Base-by-base conservation (phyloP, 2,329 filamentous ascomycete genomes). In the Hymenotorrendiella dingleyae region DNA sequence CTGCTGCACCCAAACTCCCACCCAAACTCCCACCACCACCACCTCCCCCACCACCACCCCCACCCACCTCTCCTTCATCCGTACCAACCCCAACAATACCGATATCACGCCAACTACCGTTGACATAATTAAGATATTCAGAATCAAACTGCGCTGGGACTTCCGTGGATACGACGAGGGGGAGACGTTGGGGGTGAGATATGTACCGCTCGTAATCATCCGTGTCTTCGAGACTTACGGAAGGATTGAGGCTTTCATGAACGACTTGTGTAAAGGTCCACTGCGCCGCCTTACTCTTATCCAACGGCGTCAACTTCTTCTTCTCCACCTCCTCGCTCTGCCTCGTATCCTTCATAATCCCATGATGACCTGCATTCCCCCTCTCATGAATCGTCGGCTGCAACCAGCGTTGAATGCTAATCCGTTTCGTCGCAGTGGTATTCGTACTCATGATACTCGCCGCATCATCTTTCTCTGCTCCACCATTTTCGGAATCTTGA, bases 191-290 rank as follows among this genome's bases (percentile, higher is more conserved):
- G 2, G 93, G 90, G 58, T 98, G 93, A 36, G 77, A 80, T 53
- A 98, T 81, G 64, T 97, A 98, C 19, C 84, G 80, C 45, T 82
- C 76, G 62, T 98, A 98, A 61, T 97, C 93, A 35, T 84, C 81
- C 19, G 81, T 79, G 67, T 97, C 91, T 28, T 78, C 74, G 6
- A 74, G 66, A 6, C 78, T 84, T 27, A 98, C 86, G 1, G 80
- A 82, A 1, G 93, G 93, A 52, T 95, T 85, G 33, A 97, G 73
- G 4, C 87, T 93, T 61, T 90, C 85, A 40, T 82, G 75, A 33
- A 96, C 84, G 37, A 95, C 83, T 58, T 94, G 84, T 14, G 84
- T 84, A 36, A 96, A 84, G 0, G 87, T 94, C 83, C 86, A 90
- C 61, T 95, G 88, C 11, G 87, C 84, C 43, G 85, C 84, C 27